phyloP scores from a whole-genome alignment of 73 alveolate genomes.

The Paramecium sonneborni region DNA sequence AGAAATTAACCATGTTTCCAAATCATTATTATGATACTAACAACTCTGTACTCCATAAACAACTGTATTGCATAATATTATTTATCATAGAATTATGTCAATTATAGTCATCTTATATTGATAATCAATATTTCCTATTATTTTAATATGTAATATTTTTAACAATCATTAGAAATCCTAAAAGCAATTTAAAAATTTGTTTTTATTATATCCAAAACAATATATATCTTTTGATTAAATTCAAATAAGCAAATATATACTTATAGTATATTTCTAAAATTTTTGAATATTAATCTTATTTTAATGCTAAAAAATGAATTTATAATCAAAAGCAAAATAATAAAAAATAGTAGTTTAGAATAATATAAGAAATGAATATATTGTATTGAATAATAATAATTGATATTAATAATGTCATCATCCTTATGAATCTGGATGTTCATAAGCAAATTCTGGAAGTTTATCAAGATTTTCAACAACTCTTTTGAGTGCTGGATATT shows the following conservation, averaged over 20 bases:
- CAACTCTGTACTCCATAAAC: conserved; percentile 18
- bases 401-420: background rate
- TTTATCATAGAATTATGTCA: background rate
- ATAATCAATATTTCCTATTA: background rate
- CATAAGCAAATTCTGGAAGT: conserved; percentile 73
- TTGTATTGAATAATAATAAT: background rate
- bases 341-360: no score
- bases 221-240: no score
- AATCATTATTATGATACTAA: conserved; percentile 32
- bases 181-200: background rate
- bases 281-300: no score
- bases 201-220: no score
- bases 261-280: no score
- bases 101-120: background rate
- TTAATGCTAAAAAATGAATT: no score
- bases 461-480: conserved; percentile 64
- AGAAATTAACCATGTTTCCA: conserved; percentile 52
- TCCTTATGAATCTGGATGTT: conserved; percentile 69
- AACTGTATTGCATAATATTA: conserved; percentile 2
- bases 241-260: no score
- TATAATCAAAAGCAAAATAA: no score
- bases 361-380: background rate
- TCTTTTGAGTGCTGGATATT: conserved; percentile 65
- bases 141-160: background rate
- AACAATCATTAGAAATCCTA: background rate